phyloP scores from a whole-genome alignment of 1,139 yeast genomes.

The Zygoascus hellenicus region DNA sequence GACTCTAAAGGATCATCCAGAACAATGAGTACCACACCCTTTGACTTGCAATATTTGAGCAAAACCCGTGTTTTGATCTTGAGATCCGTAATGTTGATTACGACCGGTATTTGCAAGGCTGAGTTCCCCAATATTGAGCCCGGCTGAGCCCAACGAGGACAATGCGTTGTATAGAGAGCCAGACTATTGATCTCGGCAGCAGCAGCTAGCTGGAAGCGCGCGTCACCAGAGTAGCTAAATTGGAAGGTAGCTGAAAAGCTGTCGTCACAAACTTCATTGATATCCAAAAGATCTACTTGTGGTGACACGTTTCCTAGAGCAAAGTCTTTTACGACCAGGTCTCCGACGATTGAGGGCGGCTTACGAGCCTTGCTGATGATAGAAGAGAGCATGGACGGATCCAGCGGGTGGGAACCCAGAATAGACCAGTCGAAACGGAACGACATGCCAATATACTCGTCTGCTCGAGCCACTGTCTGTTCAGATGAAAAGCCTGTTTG shows the following conservation, averaged over 20 bases:
- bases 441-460: slow-evolving; percentile 2
- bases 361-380: slow-evolving; percentile 63
- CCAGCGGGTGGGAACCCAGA: neutral
- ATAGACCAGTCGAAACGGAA: slow-evolving; percentile 7
- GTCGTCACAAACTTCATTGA: slow-evolving; percentile 65
- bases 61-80: slow-evolving; percentile 62
- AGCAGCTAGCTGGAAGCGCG: slow-evolving; percentile 59
- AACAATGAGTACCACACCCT: slow-evolving; percentile 60
- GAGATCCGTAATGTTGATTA: slow-evolving; percentile 56
- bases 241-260: slow-evolving; percentile 68
- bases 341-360: slow-evolving; percentile 69
- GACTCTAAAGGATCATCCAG: slow-evolving; percentile 72
- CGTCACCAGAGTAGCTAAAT: slow-evolving; percentile 65
- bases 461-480: neutral
- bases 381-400: neutral
- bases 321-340: slow-evolving; percentile 61
- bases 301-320: slow-evolving; percentile 72
- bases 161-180: slow-evolving; percentile 51
- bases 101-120: slow-evolving; percentile 61
- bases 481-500: neutral
- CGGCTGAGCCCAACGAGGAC: slow-evolving; percentile 30
- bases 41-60: slow-evolving; percentile 60
- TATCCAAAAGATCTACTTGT: slow-evolving; percentile 62
- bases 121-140: slow-evolving; percentile 47
- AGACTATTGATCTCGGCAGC: slow-evolving; percentile 62